Percentiles rank a stretch among this genome's conserved stretches.
phyloP scores from a whole-genome alignment of 2,329 filamentous ascomycete species.

The Penicillium sp. region DNA sequence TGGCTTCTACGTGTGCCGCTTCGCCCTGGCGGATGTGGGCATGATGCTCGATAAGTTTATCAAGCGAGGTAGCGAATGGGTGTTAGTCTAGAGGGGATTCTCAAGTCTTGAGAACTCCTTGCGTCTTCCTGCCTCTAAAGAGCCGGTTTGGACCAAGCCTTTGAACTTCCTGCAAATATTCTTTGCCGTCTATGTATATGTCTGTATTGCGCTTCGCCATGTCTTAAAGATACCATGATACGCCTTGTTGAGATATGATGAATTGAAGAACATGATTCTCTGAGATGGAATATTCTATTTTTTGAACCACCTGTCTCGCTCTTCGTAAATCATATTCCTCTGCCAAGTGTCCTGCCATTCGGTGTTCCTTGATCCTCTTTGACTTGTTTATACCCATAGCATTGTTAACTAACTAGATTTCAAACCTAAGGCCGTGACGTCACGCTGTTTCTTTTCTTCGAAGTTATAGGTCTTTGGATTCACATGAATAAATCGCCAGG shows the following conservation, averaged over 20 bases:
- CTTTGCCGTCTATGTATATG: conserved; percentile 22
- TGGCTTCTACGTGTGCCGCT: conserved; percentile 92
- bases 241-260: conserved; percentile 20
- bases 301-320: neutral
- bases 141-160: neutral
- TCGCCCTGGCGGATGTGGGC: conserved; percentile 81
- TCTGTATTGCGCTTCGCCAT: conserved; percentile 1
- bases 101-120: conserved; percentile 7
- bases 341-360: too few species aligned
- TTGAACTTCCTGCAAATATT: conserved; percentile 15
- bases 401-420: too few species aligned
- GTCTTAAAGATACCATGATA: conserved; percentile 29
- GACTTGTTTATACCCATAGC: too few species aligned
- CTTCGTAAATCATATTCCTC: conserved; percentile 6
- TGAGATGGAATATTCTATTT: conserved; percentile 14
- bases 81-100: conserved; percentile 51
- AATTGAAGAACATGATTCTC: conserved; percentile 26
- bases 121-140: neutral
- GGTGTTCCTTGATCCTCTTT: neutral
- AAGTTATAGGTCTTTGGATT: too few species aligned
- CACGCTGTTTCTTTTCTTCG: too few species aligned
- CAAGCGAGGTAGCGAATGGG: conserved; percentile 96
- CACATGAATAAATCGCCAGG: too few species aligned
- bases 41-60: conserved; percentile 93
- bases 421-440: too few species aligned